Base-by-base conservation (phyloP, 2,329 filamentous ascomycete genomes). In the Chalaropsis thielavioides region DNA sequence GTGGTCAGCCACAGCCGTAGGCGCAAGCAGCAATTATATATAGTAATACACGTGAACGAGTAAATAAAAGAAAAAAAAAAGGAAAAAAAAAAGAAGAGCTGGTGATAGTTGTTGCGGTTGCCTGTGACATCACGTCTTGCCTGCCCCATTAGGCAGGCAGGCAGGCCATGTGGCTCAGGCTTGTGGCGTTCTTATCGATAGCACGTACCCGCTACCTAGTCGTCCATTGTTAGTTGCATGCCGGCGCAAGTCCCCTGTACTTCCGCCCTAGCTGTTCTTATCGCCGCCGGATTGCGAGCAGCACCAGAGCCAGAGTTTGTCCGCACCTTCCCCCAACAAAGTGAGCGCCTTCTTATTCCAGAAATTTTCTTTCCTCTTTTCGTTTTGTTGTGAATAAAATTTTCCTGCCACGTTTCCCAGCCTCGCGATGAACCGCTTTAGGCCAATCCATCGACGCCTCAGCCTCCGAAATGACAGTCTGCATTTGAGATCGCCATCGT, bases 281-380 rank as follows among this genome's bases (percentile, higher is more conserved):
- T 65, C 63, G 31, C 62, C 62, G 62, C 51, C 62, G 51, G 51
- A 43, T 64, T 40, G 49, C 62, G 51, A 40, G 40, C 19, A n/a
- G 46, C 19, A 49, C 24, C 31, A 31, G 31, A 31, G 31, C 31
- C 31, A 31, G 31, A 31, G 31, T 6, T 31, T 31, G 31, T 31
- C 31, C 31, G 31, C 31, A 31, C 22, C 27, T 27, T 17, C 51
- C 51, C 31, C 6, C 31, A 31, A 56, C 22, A 56, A 56, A 31
- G 24, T 15, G 24, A 56, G 13, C 22, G 27, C 24, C 11, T 35
- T 35, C 51, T 56, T 31, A 56, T 13, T 15, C 11, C 24, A 56
- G 13, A 35, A 15, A n/a, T 31, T 22, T 24, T 31, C 51, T 31
- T 35, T 56, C 27, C 51, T 31, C 31, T 56, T 56, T 56, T 56